Evolutionary conservation across 768 basidiomycete genomes (phyloP), one percentile per base, ranked within the genome.

Genomic region (Strobilomyces echinocephalus): DNA sequence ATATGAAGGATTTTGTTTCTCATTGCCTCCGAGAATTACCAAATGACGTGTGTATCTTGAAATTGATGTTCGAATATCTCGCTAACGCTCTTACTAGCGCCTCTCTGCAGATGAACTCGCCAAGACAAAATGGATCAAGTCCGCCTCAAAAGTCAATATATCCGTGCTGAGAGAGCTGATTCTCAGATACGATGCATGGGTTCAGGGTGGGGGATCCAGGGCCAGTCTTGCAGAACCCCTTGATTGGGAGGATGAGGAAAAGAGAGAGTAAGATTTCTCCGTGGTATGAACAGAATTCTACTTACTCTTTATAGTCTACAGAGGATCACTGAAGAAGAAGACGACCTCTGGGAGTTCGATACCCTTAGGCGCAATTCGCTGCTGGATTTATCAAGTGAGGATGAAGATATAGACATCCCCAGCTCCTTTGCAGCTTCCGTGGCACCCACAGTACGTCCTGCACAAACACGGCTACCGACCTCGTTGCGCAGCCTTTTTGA

Each of bases 101-200:
- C 74, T 90, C 15, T 79, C 86, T 3, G 93, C 97, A 12, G 97
- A 98, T 53, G 95, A 97, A 59, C 78, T 99, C 3, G 63, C 76
- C 4, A 94, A 88, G 67, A 80, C 84, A 28, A 95, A 88, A 65
- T 98, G 95, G 93, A 92, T 98, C 60, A 92, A 88, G 64, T 76
- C 80, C 8, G 69, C 82, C 6, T 73, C 82, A 8, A 95, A 87
- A 75, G 72, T 79, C 1, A 78, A 82, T 1, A 73, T 93, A 14
- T 75, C 84, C 0, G 73, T 81, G 16, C 73, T 98, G 16, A 85
- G 85, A 59, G 97, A 98, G 51, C 76, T 98, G 31, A 78, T 97
- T 44, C 71, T 81, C 24, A 85, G 86, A 21, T 85, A 92, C 47
- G 84, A 94, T 58, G 77, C 81, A 28, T 87, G 87, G 87, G 67